These are phyloP conservation scores for Magnolia changhungtana DNA, from an alignment of 164 flowering plant species.

Conservation along the genomic window DNA sequence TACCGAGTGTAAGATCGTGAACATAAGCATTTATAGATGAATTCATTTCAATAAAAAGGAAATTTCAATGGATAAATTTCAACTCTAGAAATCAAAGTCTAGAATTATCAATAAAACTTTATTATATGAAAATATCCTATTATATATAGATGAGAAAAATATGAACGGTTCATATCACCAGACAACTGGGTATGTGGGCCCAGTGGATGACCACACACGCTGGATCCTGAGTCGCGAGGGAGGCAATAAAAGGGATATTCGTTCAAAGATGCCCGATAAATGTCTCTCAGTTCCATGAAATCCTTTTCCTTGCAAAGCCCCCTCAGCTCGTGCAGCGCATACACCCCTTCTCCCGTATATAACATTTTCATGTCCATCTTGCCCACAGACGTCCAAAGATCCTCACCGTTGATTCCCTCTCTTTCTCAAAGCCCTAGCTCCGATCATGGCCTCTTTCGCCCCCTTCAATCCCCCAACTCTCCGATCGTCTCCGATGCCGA, in stretches of 20 bases:
- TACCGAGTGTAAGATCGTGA: too few species aligned
- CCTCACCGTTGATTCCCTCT: slow-evolving; percentile 32
- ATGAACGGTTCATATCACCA: too few species aligned
- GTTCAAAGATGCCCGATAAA: background rate
- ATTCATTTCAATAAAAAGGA: too few species aligned
- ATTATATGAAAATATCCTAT: too few species aligned
- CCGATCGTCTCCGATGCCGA: background rate
- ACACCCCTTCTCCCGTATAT: slow-evolving; percentile 11
- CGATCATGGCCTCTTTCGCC: slow-evolving; percentile 46
- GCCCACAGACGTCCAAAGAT: slow-evolving; percentile 49
- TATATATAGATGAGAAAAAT: too few species aligned
- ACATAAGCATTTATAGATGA: too few species aligned
- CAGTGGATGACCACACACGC: too few species aligned
- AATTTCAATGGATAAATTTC: too few species aligned
- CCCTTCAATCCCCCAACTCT: slow-evolving; percentile 10
- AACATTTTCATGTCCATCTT: slow-evolving; percentile 92
- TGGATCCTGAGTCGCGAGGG: background rate
- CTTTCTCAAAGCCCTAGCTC: slow-evolving; percentile 46
- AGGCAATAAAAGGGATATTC: background rate
- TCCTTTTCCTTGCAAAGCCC: background rate
- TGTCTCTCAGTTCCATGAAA: background rate
- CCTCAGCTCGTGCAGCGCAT: background rate
- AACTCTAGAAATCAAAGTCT: too few species aligned
- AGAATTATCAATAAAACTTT: too few species aligned
- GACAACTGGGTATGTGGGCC: too few species aligned